Evolutionary conservation across 2,329 filamentous ascomycete genomes (phyloP).

Genomic region (Leptographium flavum): DNA sequence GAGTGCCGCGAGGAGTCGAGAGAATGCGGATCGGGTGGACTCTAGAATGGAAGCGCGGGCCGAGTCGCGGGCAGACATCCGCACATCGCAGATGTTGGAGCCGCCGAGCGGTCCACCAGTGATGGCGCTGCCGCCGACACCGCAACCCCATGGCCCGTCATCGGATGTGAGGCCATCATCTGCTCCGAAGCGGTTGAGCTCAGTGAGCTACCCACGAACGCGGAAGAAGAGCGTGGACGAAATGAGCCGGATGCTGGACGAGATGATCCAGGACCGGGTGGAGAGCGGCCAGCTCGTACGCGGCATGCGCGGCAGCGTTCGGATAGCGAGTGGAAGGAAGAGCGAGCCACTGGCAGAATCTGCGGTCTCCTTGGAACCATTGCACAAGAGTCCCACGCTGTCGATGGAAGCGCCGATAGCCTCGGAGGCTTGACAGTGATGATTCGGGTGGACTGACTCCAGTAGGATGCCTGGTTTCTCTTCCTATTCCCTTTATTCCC

Average conservation of each 20-base stretch:
- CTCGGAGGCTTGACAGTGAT: conserved; percentile 13
- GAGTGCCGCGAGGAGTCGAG: conserved; percentile 71
- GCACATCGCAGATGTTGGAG: conserved; percentile 19
- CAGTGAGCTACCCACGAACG: conserved; percentile 23
- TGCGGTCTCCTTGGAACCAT: conserved; percentile 8
- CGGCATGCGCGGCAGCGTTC: conserved; percentile 51
- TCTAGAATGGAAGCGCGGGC: conserved; percentile 16
- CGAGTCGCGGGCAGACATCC: conserved; percentile 16
- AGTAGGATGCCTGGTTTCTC: neutral
- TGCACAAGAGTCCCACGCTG: conserved; percentile 15
- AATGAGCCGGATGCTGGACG: conserved; percentile 84
- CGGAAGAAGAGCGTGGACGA: conserved; percentile 66
- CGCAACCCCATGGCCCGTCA: conserved; percentile 2
- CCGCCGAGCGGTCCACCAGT: conserved; percentile 15
- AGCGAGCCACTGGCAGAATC: conserved; percentile 11
- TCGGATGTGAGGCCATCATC: conserved; percentile 2
- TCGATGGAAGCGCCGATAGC: conserved; percentile 14
- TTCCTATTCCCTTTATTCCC: conserved; percentile 2
- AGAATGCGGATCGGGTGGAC: conserved; percentile 51
- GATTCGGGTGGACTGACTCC: too few relatives aligned
- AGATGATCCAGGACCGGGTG: conserved; percentile 87
- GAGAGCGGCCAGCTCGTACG: conserved; percentile 60
- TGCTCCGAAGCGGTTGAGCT: conserved; percentile 4
- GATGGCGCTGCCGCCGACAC: conserved; percentile 12
- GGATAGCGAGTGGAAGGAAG: conserved; percentile 28